Evolutionary conservation across 805 yeast genomes (phyloP).

Genomic region (Barnettozyma populi): DNA sequence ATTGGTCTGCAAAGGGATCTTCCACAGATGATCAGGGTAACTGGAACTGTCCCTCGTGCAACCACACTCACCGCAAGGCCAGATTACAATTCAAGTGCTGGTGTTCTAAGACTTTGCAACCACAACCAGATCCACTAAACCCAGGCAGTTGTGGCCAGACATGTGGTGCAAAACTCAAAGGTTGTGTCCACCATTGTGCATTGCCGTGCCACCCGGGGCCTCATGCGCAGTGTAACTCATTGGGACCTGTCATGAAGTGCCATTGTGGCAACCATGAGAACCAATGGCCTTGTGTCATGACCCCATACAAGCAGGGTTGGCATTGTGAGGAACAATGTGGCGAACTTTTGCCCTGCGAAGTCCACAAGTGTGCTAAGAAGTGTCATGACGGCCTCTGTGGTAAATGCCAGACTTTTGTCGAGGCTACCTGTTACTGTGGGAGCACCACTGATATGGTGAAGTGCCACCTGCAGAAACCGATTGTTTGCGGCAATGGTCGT

Average conservation of each 20-base stretch:
- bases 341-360: constrained; percentile 61
- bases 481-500: constrained; percentile 35
- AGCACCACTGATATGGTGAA: constrained; percentile 35
- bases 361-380: constrained; percentile 53
- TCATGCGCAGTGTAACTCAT: constrained; percentile 74
- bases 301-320: constrained; percentile 67
- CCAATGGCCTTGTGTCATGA: constrained; percentile 69
- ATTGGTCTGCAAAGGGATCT: constrained; percentile 80
- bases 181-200: constrained; percentile 72
- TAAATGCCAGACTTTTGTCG: constrained; percentile 47
- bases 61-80: constrained; percentile 38
- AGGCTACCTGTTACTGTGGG: constrained; percentile 74
- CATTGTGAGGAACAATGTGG: constrained; percentile 58
- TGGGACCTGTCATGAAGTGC: constrained; percentile 68
- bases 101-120: constrained; percentile 79
- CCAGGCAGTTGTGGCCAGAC: constrained; percentile 91
- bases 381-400: constrained; percentile 90
- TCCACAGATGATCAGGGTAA: constrained; percentile 51
- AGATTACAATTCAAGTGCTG: constrained; percentile 70
- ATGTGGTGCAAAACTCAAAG: constrained; percentile 50
- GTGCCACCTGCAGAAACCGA: constrained; percentile 41
- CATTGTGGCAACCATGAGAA: constrained; percentile 63
- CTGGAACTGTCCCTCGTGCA: constrained; percentile 90
- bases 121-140: constrained; percentile 46
- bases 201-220: constrained; percentile 85